These are phyloP conservation scores for Euphorbia tirucalli DNA, from an alignment of 345 rosid species.

Conservation along the genomic window DNA sequence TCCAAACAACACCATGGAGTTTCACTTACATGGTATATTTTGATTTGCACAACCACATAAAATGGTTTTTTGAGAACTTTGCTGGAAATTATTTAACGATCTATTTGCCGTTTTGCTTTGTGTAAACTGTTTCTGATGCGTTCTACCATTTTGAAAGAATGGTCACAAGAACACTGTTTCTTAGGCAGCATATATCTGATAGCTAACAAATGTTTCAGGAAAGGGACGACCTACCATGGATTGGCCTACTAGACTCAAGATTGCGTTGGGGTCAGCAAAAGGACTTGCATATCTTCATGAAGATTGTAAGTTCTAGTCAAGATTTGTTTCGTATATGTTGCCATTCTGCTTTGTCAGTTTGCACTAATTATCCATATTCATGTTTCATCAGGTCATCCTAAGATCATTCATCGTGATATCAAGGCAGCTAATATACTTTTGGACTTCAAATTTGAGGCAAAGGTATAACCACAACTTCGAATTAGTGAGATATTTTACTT, in stretches of 20 bases:
- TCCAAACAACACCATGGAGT: constrained; percentile 29
- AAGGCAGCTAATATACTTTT: constrained; percentile 82
- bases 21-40: constrained; percentile 30
- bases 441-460: constrained; percentile 84
- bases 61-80: background rate
- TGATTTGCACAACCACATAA: background rate
- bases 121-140: background rate
- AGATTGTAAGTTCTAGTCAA: constrained; percentile 62
- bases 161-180: no score
- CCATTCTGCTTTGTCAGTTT: background rate
- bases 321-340: background rate
- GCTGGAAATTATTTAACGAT: background rate
- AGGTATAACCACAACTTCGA: constrained; percentile 40
- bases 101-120: background rate
- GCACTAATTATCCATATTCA: background rate
- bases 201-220: constrained; percentile 37
- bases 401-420: constrained; percentile 92
- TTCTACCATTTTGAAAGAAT: background rate
- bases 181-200: constrained; percentile 13
- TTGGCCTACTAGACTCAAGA: constrained; percentile 67
- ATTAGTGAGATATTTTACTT: background rate
- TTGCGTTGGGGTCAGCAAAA: constrained; percentile 88
- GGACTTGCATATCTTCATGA: constrained; percentile 96
- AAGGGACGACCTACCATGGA: constrained; percentile 73
- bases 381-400: constrained; percentile 68